phyloP scores from a whole-genome alignment of 495 filamentous ascomycete genomes.

The Thozetella sp. region DNA sequence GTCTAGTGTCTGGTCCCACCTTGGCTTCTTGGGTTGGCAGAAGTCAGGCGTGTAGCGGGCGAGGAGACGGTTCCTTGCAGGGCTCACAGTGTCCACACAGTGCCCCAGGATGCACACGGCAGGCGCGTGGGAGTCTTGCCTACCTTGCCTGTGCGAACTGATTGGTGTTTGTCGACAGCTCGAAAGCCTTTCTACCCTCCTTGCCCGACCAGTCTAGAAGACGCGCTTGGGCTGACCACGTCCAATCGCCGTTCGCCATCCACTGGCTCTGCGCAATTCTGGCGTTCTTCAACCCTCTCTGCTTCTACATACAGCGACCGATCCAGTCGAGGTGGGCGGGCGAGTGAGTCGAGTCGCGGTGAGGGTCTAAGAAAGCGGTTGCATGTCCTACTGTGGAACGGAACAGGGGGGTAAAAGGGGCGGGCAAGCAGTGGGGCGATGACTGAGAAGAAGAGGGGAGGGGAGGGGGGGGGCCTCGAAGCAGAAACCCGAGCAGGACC shows the following conservation, averaged over 20 bases:
- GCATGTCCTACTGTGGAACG: constrained; percentile 1
- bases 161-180: too few relatives aligned
- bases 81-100: background rate
- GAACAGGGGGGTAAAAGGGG: constrained; percentile 3
- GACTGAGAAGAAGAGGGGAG: background rate
- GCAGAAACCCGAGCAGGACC: background rate
- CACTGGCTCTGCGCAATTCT: too few relatives aligned
- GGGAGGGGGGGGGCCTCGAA: background rate
- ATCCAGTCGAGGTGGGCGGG: too few relatives aligned
- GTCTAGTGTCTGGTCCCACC: constrained; percentile 15
- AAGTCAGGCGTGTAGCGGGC: background rate
- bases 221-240: too few relatives aligned
- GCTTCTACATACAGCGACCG: too few relatives aligned
- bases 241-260: too few relatives aligned
- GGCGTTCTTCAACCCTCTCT: too few relatives aligned
- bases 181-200: too few relatives aligned
- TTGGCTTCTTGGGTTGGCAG: constrained; percentile 6
- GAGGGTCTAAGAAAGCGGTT: too few relatives aligned
- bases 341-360: too few relatives aligned
- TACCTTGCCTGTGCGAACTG: too few relatives aligned
- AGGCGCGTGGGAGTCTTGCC: background rate
- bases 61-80: background rate
- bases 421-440: background rate
- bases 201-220: too few relatives aligned
- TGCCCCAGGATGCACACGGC: background rate